phyloP scores from a whole-genome alignment of 345 rosid species.

The Draba incana region DNA sequence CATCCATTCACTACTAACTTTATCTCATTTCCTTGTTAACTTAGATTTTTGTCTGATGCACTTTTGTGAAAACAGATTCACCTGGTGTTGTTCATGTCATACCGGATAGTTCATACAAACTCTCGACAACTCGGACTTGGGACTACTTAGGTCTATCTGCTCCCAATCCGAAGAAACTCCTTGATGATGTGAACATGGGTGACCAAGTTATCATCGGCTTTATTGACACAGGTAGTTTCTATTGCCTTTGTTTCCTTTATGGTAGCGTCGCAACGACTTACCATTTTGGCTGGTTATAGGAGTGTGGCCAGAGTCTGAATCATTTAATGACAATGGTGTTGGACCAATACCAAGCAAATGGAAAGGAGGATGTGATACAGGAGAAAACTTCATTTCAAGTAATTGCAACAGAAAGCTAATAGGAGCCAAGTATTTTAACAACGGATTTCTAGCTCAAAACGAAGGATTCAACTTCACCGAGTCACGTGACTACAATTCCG shows the following conservation, averaged over 20 bases:
- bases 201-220: constrained; percentile 42
- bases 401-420: constrained; percentile 41
- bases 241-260: not conserved
- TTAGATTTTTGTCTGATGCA: not conserved
- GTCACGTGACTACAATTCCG: constrained; percentile 45
- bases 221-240: constrained; percentile 35
- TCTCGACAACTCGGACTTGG: constrained; percentile 57
- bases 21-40: too few species aligned
- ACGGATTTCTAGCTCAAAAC: constrained; percentile 51
- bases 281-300: not conserved
- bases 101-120: constrained; percentile 39
- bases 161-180: constrained; percentile 27
- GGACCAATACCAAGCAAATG: not conserved
- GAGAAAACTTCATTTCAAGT: constrained; percentile 29
- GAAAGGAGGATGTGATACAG: constrained; percentile 23
- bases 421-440: constrained; percentile 40
- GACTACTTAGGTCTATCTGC: constrained; percentile 48
- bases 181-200: constrained; percentile 40
- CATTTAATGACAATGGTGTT: not conserved
- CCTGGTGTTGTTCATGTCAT: constrained; percentile 51
- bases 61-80: constrained; percentile 34
- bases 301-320: constrained; percentile 12
- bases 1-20: not conserved
- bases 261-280: not conserved
- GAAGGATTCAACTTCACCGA: constrained; percentile 44